phyloP scores from a whole-genome alignment of 306 rosid species.

The Sophora flavescens region DNA sequence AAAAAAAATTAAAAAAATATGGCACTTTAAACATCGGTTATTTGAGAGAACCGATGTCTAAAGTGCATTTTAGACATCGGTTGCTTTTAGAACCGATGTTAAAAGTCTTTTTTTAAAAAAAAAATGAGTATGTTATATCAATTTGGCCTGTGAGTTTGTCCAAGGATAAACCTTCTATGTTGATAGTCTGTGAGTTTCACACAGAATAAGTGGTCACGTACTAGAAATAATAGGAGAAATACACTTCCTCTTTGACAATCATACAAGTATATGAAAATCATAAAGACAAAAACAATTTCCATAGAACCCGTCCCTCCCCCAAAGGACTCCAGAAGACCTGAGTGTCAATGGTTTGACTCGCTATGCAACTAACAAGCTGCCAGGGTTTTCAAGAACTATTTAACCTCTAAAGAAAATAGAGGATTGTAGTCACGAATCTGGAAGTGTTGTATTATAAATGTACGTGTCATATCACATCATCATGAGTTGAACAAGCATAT shows the following conservation, averaged over 20 bases:
- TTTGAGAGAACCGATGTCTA: no score
- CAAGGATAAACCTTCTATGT: constrained; percentile 85
- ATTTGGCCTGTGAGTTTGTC: no score
- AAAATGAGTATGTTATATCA: no score
- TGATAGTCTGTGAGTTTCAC: constrained; percentile 73
- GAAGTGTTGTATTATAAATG: constrained; percentile 13
- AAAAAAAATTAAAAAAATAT: no score
- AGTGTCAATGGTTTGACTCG: background rate
- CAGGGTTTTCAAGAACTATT: constrained; percentile 19
- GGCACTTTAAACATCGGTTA: no score
- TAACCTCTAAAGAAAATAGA: constrained; percentile 10
- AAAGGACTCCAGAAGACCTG: background rate
- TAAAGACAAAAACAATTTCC: background rate
- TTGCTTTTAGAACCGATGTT: no score
- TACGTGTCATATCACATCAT: background rate
- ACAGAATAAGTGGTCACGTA: background rate
- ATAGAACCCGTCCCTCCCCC: background rate
- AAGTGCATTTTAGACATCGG: no score
- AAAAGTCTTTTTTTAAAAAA: no score
- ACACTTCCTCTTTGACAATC: constrained; percentile 3
- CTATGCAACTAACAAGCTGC: constrained; percentile 4
- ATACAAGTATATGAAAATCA: background rate
- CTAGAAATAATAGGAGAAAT: constrained; percentile 10
- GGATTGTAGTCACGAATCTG: background rate
- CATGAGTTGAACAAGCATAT: constrained; percentile 1